phyloP scores from a whole-genome alignment of 495 filamentous ascomycete genomes.

The Aspergillus ostianus region DNA sequence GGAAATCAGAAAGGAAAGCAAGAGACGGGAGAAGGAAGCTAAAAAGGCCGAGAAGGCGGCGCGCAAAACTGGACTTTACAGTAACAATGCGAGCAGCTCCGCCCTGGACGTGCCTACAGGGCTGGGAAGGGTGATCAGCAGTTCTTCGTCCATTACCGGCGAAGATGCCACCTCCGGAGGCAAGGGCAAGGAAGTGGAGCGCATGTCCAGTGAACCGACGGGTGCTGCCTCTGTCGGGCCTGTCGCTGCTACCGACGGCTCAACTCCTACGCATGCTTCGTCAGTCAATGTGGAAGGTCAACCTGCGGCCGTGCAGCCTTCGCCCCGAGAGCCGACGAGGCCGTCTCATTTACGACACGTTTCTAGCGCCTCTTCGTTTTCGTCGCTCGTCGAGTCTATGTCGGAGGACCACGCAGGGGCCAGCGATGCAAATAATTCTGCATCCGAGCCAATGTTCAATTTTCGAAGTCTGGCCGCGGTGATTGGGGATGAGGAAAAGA shows the following conservation, averaged over 20 bases:
- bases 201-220: slow-evolving; percentile 27
- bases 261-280: neutral
- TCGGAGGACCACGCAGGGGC: slow-evolving; percentile 44
- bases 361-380: slow-evolving; percentile 80
- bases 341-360: slow-evolving; percentile 74
- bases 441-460: slow-evolving; percentile 81
- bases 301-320: slow-evolving; percentile 15
- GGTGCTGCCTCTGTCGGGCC: slow-evolving; percentile 4
- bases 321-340: slow-evolving; percentile 38
- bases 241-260: slow-evolving; percentile 6
- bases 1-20: slow-evolving; percentile 73
- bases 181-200: slow-evolving; percentile 85
- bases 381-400: slow-evolving; percentile 66
- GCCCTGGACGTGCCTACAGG: slow-evolving; percentile 34
- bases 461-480: slow-evolving; percentile 85
- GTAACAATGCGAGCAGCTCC: slow-evolving; percentile 43
- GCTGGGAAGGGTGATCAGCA: slow-evolving; percentile 33
- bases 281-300: slow-evolving; percentile 13
- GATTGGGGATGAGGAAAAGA: slow-evolving; percentile 68
- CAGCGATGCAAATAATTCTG: slow-evolving; percentile 51
- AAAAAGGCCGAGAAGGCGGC: slow-evolving; percentile 72
- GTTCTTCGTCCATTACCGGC: slow-evolving; percentile 36
- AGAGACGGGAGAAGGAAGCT: slow-evolving; percentile 78
- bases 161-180: slow-evolving; percentile 39
- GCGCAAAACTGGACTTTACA: slow-evolving; percentile 52